Base-by-base conservation (phyloP, 495 filamentous ascomycete species). In the Thermothielavioides terrestris region DNA sequence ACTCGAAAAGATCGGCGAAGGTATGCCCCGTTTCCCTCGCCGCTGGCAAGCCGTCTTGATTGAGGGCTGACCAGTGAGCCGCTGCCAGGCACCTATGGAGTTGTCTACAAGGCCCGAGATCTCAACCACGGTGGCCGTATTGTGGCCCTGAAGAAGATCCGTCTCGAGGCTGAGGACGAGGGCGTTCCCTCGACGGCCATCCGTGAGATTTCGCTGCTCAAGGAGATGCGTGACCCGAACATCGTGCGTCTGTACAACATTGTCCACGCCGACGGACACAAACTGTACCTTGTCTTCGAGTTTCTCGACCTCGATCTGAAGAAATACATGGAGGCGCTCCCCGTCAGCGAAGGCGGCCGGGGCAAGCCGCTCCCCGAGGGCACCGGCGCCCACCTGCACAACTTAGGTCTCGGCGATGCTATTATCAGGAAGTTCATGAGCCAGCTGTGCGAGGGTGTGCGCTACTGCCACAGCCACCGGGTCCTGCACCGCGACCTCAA, bases 361-460 rank as follows among this genome's bases (percentile, higher is more conserved):
- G 90, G 89, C 50, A 94, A 89, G 71, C 78, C 89, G 26, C 72
- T 96, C 18, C 89, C 89, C 7, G 86, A 94, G 56, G 88, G 88
- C 15, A 77, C 83, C 18, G 77, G 77, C 23, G 65, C 77, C n/a
- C 77, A 78, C 55, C 67, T 86, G 35, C 76, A 77, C 57, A 72
- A 75, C 30, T 69, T 94, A 58, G 94, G 94, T 9, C 72, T 99
- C 25, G 92, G 90, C 30, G 80, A 86, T 23, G 79, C 76, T 50
- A 97, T 99, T 82, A 85, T 96, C 56, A 94, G 94, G 76, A 91
- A 90, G 68, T 97, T 97, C 71, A 95, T 95, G 88, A 84, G 81
- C 60, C 90, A 99, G 68, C 76, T 99, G 26, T 83, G 90, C 56
- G 79, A 89, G 59, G 92, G 92, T 37, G 81, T 96, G 39, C 80